A percentile compares a stretch with the other conserved stretches of the same genome.
These are phyloP conservation scores for Metschnikowia hibisci DNA, from an alignment of 805 yeast genomes.

Conservation along the genomic window DNA sequence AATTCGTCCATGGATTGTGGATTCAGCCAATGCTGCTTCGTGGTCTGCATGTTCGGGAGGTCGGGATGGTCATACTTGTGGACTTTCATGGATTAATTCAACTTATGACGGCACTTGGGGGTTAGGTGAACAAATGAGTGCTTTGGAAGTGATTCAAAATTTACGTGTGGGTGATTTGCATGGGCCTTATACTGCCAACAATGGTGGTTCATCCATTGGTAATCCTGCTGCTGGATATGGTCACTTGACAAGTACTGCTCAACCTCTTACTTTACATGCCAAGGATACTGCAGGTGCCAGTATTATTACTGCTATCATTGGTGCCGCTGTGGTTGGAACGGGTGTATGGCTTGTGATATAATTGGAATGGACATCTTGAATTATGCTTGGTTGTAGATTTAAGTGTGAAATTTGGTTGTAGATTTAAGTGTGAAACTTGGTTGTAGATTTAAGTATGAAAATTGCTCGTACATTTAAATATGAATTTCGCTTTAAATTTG, in stretches of 20 bases:
- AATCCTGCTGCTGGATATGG: conserved; percentile 33
- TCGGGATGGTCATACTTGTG: conserved; percentile 20
- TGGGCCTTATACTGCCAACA: conserved; percentile 31
- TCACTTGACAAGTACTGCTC: conserved; percentile 5
- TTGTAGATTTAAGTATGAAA: too few relatives aligned
- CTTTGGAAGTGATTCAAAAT: conserved; percentile 20
- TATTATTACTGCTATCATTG: conserved; percentile 64
- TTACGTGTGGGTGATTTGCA: conserved; percentile 23
- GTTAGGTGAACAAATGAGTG: conserved; percentile 21
- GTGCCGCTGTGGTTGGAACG: conserved; percentile 20
- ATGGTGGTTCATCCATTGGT: conserved; percentile 36
- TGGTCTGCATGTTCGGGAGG: conserved; percentile 20
- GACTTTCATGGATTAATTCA: conserved; percentile 19
- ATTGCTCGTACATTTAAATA: too few relatives aligned
- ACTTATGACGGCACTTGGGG: conserved; percentile 19
- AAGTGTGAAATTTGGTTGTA: too few relatives aligned
- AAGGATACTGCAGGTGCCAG: conserved; percentile 76
- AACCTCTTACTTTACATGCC: conserved; percentile 13
- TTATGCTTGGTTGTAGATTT: too few relatives aligned
- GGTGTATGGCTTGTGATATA: conserved; percentile 18
- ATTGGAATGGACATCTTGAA: too few relatives aligned
- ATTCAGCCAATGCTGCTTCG: conserved; percentile 30
- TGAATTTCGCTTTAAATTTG: too few relatives aligned
- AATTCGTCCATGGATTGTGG: conserved; percentile 43
- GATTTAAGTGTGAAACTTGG: too few relatives aligned